Conservation (phyloP, 2,329 filamentous ascomycete genomes). For the Onygenales sp. region DNA sequence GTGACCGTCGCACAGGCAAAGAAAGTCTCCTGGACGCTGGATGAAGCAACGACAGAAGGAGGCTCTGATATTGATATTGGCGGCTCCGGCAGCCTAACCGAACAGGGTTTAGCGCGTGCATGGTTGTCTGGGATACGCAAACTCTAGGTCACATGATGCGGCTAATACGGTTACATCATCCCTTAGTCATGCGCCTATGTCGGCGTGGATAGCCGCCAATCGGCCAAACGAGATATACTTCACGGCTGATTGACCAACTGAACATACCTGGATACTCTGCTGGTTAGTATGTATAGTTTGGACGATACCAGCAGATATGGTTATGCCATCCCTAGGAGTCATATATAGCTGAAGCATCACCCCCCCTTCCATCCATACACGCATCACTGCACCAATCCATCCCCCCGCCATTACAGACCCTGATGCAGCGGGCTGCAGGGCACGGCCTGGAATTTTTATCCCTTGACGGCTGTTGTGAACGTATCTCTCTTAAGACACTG, state of each 20-base stretch:
- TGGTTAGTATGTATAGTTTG: too few relatives aligned
- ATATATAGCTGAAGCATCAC: too few relatives aligned
- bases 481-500: background rate
- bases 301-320: too few relatives aligned
- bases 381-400: background rate
- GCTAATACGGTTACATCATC: background rate
- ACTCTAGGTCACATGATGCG: background rate
- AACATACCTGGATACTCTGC: too few relatives aligned
- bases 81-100: background rate
- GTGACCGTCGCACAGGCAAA: background rate
- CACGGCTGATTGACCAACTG: too few relatives aligned
- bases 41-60: too few relatives aligned
- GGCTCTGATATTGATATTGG: background rate
- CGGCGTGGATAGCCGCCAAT: background rate
- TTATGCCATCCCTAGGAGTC: too few relatives aligned
- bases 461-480: too few relatives aligned
- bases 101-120: background rate
- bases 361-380: too few relatives aligned
- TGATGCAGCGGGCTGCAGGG: background rate
- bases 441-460: background rate
- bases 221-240: background rate
- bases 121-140: background rate
- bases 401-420: background rate
- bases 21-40: background rate
- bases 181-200: background rate